Evolutionary conservation across 2,329 filamentous ascomycete genomes (phyloP), one percentile per base, ranked within the genome.

Genomic region (Shiraia sp.): DNA sequence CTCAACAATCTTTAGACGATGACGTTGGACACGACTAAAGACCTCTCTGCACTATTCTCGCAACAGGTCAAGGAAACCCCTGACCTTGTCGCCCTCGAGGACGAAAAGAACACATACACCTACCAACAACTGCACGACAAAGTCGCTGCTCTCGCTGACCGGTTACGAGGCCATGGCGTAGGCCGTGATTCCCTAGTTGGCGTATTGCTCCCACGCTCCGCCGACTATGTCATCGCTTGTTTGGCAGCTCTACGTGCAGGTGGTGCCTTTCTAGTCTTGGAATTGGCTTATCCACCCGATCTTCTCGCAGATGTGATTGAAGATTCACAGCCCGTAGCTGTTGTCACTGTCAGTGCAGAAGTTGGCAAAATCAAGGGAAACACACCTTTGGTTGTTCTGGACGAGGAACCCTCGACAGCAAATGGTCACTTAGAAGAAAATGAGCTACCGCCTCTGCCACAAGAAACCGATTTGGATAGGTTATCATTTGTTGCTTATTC

Each of bases 401-500:
- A 90, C 55, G 73, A 79, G 42, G 40, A 57, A 31, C 35, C 46
- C 4, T 42, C 50, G 13, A 38, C 51, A 50, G 42, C 45, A 16
- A 58, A 60, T 28, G 57, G 54, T 30, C 53, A 60, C 27, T 39
- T 56, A 69, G 64, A 76, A n/a, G 62, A 73, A 4, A 74, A 75
- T 33, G 66, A 72, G 36, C 68, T 72, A 8, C 60, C 76, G 12
- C 75, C 78, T 9, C 63, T 83, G 15, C 83, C 85, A 2, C 73
- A 77, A 0, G 80, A 85, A 6, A 77, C 84, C 57, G 87, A 91
- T 59, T 70, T 91, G 39, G 87, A 90, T 50, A 78, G 84, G 30
- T 76, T 91, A 14, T 82, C 85, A 13, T 92, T 91, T 63, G 86
- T 91, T n/a, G 86, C 86, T 1, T 90, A 90, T 68, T 88, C 86